Base-by-base conservation (phyloP, 2,329 filamentous ascomycete genomes). In the Beauveria varroae region DNA sequence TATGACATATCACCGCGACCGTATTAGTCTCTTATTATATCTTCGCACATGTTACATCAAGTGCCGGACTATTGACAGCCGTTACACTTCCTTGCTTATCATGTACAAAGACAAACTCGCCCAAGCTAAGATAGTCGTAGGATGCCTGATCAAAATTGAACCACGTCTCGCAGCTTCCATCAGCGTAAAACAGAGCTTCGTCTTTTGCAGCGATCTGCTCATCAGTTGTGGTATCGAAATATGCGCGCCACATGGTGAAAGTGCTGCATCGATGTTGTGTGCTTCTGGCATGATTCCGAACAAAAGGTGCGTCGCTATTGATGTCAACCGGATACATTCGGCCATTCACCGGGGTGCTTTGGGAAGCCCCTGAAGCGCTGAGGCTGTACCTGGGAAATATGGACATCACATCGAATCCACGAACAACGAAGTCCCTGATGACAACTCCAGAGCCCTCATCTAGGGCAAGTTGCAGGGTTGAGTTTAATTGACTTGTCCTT, bases 361-460 rank as follows among this genome's bases (percentile, higher is more conserved):
- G 22, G 16, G 20, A 2, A 4, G 2, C 16, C 2, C 3, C n/a
- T 24, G 51, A 20, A 14, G 26, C 28, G 14, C 49, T n/a, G 9
- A 60, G 44, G 47, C 57, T 60, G 47, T 62, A 57, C 54, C 62
- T 62, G 10, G 64, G 65, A 47, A 75, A 74, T 55, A 76, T 72
- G 59, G 66, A 63, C 0, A 77, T 64, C 0, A 79, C 70, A 54
- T 79, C 72, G 30, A 76, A 74, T 3, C 74, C 76, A 10, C 74
- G 74, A 43, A 78, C 71, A 16, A 70, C 65, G 72, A 76, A 80
- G 41, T 67, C 65, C 9, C 69, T 64, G 12, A 81, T 72, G 9
- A 67, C 53, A 1, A 81, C 67, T 0, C 78, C 77, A 0, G 77
- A 73, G 0, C 72, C 75, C 9, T 68, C 67, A 51, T 79, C 76